phyloP scores from a whole-genome alignment of 2,329 filamentous ascomycete genomes.

The Dactylellina parvicollis region DNA sequence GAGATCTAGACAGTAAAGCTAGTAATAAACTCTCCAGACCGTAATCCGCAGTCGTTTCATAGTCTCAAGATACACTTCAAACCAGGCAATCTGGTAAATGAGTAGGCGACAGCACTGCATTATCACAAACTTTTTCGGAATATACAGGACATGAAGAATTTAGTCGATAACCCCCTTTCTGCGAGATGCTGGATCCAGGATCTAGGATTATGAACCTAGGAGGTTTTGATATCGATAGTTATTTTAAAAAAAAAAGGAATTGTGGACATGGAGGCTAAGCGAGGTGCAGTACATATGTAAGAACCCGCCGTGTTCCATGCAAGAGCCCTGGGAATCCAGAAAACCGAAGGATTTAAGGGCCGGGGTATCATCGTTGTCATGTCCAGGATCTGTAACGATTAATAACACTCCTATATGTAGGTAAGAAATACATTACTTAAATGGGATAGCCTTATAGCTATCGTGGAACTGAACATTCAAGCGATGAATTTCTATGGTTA shows the following conservation, averaged over 20 bases:
- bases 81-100: slow-evolving; percentile 33
- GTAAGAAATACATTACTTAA: too few species aligned
- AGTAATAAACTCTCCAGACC: background rate
- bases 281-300: slow-evolving; percentile 23
- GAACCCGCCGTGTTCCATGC: slow-evolving; percentile 13
- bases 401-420: too few species aligned
- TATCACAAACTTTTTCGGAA: slow-evolving; percentile 38
- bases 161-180: background rate
- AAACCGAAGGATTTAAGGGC: background rate
- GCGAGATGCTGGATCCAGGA: background rate
- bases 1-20: background rate
- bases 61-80: slow-evolving; percentile 19
- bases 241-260: background rate
- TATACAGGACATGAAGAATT: slow-evolving; percentile 6
- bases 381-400: too few species aligned
- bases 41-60: background rate
- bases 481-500: too few species aligned
- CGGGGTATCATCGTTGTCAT: background rate
- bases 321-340: background rate
- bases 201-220: slow-evolving; percentile 7
- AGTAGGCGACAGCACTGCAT: slow-evolving; percentile 14
- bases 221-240: background rate
- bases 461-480: too few species aligned
- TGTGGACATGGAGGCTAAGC: slow-evolving; percentile 1
- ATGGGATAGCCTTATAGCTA: too few species aligned